phyloP scores from a whole-genome alignment of 345 rosid species.

The Linum usitatissimum region DNA sequence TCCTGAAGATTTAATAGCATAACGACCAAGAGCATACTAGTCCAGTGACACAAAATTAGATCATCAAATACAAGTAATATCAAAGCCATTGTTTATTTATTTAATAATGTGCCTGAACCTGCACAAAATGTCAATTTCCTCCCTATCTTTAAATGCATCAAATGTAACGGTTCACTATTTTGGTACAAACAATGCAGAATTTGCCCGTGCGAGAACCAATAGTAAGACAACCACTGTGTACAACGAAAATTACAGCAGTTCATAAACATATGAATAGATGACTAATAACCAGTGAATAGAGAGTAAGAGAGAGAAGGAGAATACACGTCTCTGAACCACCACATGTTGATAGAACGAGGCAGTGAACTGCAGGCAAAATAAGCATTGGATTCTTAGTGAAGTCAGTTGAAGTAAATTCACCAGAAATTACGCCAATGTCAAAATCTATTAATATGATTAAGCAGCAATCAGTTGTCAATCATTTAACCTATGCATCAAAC shows the following conservation, averaged over 20 bases:
- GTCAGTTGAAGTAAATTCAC: neutral
- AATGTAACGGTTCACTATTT: neutral
- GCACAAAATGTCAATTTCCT: neutral
- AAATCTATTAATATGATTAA: no score
- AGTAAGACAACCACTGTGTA: neutral
- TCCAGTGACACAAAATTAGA: no score
- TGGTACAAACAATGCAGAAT: neutral
- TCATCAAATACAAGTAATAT: no score
- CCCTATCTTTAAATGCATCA: neutral
- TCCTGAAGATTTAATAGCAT: no score
- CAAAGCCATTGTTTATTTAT: no score
- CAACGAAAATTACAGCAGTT: neutral
- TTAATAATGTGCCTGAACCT: neutral
- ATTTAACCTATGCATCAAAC: no score
- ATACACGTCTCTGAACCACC: constrained; percentile 90
- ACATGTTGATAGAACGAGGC: constrained; percentile 85
- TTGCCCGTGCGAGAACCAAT: neutral
- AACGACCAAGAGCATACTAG: no score
- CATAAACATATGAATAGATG: neutral
- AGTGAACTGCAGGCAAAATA: constrained; percentile 50
- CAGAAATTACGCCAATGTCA: neutral
- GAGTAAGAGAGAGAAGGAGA: constrained; percentile 16
- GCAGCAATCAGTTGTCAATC: no score
- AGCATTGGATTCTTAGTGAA: neutral
- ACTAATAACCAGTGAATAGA: neutral